phyloP scores from a whole-genome alignment of 2,329 filamentous ascomycete genomes.

The Diaporthe velutina region DNA sequence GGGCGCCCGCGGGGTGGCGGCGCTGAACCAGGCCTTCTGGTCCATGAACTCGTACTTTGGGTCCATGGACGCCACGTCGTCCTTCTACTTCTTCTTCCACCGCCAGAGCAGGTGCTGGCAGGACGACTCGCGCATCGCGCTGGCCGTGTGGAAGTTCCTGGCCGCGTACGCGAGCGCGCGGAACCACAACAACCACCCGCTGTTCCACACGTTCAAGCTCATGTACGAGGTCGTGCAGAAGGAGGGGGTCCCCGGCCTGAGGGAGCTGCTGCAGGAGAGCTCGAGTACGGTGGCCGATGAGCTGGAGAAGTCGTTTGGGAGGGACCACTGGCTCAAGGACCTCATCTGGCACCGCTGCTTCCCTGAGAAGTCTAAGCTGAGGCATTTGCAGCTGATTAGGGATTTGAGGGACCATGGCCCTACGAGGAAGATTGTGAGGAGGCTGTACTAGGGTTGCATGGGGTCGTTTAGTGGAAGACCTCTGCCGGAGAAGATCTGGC shows the following conservation, averaged over 20 bases:
- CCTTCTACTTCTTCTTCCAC: conserved; percentile 38
- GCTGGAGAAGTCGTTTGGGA: conserved; percentile 33
- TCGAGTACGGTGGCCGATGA: conserved; percentile 33
- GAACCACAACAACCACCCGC: conserved; percentile 36
- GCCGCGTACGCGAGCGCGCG: conserved; percentile 26
- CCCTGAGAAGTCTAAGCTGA: conserved; percentile 35
- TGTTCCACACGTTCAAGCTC: conserved; percentile 36
- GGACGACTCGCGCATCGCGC: conserved; percentile 34
- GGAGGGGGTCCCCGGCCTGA: conserved; percentile 25
- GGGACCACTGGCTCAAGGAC: conserved; percentile 35
- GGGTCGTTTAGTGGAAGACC: not conserved
- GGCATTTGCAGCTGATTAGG: conserved; percentile 33
- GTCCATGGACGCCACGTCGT: conserved; percentile 34
- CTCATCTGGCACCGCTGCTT: conserved; percentile 35
- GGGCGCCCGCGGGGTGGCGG: conserved; percentile 13
- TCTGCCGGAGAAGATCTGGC: accelerated
- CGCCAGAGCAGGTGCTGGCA: conserved; percentile 34
- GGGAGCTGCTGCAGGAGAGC: conserved; percentile 33
- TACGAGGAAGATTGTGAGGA: conserved; percentile 32
- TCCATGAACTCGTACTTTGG: conserved; percentile 28
- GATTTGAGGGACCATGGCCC: conserved; percentile 32
- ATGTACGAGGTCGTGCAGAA: conserved; percentile 38
- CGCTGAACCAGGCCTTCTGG: conserved; percentile 36
- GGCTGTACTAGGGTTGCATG: conserved; percentile 2
- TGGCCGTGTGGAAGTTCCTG: conserved; percentile 36